Conservation (phyloP, 345 rosid species). For the Populus nigra region DNA sequence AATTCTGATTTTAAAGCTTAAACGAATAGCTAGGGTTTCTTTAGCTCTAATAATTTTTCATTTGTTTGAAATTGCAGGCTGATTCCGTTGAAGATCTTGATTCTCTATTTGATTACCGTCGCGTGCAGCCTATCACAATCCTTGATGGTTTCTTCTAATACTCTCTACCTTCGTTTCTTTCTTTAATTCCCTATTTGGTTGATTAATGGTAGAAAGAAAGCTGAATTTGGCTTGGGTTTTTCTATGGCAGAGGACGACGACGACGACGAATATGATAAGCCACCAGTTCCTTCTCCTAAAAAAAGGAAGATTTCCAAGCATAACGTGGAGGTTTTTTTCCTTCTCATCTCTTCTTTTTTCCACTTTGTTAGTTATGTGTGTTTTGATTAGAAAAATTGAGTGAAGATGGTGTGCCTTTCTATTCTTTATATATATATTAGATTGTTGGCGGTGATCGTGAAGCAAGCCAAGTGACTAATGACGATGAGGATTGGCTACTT, state of each 20-base stretch:
- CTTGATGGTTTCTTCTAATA: slow-evolving; percentile 42
- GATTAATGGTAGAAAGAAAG: background rate
- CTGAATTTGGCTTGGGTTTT: background rate
- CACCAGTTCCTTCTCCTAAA: slow-evolving; percentile 18
- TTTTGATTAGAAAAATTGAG: background rate
- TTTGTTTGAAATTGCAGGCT: slow-evolving; percentile 35
- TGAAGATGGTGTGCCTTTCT: background rate
- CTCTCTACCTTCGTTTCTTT: slow-evolving; percentile 5
- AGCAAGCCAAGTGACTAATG: slow-evolving; percentile 31
- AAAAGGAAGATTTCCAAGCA: slow-evolving; percentile 19
- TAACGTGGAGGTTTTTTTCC: slow-evolving; percentile 22
- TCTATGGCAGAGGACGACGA: slow-evolving; percentile 26
- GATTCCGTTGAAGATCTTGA: slow-evolving; percentile 66
- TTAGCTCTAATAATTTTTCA: background rate
- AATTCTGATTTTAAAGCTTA: background rate
- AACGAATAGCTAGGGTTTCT: background rate
- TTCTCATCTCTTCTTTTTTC: no score
- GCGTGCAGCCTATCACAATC: slow-evolving; percentile 56
- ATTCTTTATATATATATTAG: slow-evolving; percentile 14
- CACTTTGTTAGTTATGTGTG: background rate
- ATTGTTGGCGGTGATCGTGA: slow-evolving; percentile 34
- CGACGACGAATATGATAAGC: background rate
- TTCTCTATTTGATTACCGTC: slow-evolving; percentile 66
- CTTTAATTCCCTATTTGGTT: background rate
- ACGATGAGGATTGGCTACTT: slow-evolving; percentile 74